Percentiles rank a stretch among this genome's conserved stretches.
These are phyloP conservation scores for Pistacia integerrima DNA, from an alignment of 345 rosid species.

Conservation along the genomic window DNA sequence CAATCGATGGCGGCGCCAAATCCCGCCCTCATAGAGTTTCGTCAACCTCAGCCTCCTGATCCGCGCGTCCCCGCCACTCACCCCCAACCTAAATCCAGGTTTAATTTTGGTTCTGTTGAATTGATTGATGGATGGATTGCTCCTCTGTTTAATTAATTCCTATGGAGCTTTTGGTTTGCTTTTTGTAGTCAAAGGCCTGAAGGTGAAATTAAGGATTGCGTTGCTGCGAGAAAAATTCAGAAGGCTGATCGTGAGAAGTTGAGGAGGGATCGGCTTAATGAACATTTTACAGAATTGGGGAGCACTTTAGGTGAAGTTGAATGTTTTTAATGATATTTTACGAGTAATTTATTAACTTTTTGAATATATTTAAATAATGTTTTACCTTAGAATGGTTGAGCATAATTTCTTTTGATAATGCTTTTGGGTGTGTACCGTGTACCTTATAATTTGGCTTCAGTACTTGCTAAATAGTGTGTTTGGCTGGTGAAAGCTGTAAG, in stretches of 20 bases:
- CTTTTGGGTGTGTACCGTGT: too few species aligned
- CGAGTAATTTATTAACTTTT: neutral
- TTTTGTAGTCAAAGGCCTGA: conserved; percentile 43
- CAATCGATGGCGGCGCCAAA: conserved; percentile 27
- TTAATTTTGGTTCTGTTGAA: too few species aligned
- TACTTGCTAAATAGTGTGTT: neutral
- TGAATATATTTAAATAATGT: too few species aligned
- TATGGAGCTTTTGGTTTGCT: neutral
- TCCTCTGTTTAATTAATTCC: neutral
- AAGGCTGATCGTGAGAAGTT: conserved; percentile 92
- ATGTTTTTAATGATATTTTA: neutral
- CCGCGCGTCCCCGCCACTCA: conserved; percentile 20
- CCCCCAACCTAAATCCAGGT: conserved; percentile 33
- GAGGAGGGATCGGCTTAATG: conserved; percentile 90
- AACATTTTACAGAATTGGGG: conserved; percentile 80
- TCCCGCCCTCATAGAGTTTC: conserved; percentile 31
- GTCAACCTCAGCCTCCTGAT: conserved; percentile 32
- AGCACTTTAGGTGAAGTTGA: conserved; percentile 59
- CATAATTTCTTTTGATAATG: neutral
- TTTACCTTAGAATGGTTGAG: too few species aligned
- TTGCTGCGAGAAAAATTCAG: conserved; percentile 64
- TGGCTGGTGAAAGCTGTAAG: neutral
- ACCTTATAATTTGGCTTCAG: too few species aligned
- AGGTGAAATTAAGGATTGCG: conserved; percentile 41
- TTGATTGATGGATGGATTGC: neutral